A percentile compares a stretch with the other conserved stretches of the same genome.
Evolutionary conservation across 768 basidiomycete species (phyloP).

Genomic region (Psilocybe cyanescens): DNA sequence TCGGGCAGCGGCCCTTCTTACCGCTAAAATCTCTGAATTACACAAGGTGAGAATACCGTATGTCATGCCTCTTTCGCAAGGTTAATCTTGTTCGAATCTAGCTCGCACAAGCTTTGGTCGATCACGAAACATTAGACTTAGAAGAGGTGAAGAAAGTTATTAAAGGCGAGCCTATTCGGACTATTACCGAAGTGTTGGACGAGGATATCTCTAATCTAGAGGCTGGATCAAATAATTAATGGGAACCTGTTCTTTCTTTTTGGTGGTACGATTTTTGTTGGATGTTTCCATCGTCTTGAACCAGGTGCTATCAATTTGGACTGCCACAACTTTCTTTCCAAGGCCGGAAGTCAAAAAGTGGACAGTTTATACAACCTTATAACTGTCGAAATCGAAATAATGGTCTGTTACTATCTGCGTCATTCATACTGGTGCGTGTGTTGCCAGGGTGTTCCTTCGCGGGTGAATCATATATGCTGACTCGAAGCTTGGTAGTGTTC

Average conservation of each 20-base stretch:
- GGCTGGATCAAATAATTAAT: slow-evolving; percentile 25
- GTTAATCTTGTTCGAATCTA: slow-evolving; percentile 29
- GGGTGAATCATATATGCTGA: not conserved
- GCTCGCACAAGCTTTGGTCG: slow-evolving; percentile 91
- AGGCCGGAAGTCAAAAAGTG: not conserved
- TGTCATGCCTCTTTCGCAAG: slow-evolving; percentile 11
- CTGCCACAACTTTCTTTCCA: not conserved
- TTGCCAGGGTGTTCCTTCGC: not conserved
- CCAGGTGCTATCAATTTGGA: not conserved
- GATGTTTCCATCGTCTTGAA: not conserved
- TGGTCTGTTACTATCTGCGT: not conserved
- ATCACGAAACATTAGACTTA: slow-evolving; percentile 90
- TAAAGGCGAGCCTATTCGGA: slow-evolving; percentile 79
- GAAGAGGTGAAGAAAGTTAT: slow-evolving; percentile 89
- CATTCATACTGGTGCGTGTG: not conserved
- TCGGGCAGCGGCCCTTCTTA: slow-evolving; percentile 67
- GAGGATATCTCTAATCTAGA: slow-evolving; percentile 50
- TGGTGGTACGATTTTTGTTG: not conserved
- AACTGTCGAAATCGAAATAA: not conserved
- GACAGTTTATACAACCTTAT: not conserved
- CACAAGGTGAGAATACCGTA: slow-evolving; percentile 55
- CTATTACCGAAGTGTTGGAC: slow-evolving; percentile 66
- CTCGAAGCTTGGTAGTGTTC: not conserved
- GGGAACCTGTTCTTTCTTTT: not conserved
- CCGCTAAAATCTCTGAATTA: slow-evolving; percentile 71